Base-by-base conservation (phyloP, 768 basidiomycete genomes). In the Boletus pseudo-olivaceus region DNA sequence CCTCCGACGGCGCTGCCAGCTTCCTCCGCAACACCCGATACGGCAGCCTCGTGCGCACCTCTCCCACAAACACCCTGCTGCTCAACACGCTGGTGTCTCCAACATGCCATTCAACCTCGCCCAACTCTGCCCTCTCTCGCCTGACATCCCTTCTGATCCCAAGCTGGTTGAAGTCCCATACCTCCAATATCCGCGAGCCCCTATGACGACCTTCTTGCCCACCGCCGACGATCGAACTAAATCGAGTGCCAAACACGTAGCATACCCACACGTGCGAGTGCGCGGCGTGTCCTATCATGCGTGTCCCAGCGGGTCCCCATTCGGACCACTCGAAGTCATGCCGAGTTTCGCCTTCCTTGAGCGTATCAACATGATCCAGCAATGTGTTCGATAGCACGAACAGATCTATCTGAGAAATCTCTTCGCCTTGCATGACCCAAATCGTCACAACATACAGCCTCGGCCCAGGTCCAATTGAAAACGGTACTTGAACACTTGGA, bases 161-260 rank as follows among this genome's bases (percentile, higher is more conserved):
- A 17, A 72, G 62, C 57, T 74, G 76, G 58, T 82, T 81, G 55
- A 83, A 83, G 63, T 84, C 82, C 63, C 76, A 79, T 32, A 82
- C 59, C 41, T 75, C 69, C 60, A 77, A 57, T 38, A 46, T 61
- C 49, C 60, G 64, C 43, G 61, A 38, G 17, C 43, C 56, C 38
- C 51, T 44, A 2, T 35, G 33, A 58, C 63, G 51, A 26, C 38
- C 46, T 53, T 53, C 46, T 47, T 48, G 49, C 47, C 60, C 41
- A 27, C 51, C 41, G 23, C 62, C 40, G 27, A 34, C 32, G 37
- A 59, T 70, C 43, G 56, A 72, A 56, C 73, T 76, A 48, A 74
- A 81, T 54, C 73, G 75, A 27, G 72, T 73, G 20, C 82, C 83
- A 59, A 74, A 76, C 19, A 83, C 76, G 58, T 81, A 82, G 68